Base-by-base conservation (phyloP, 495 filamentous ascomycete species). In the Hypoxylon lienhwacheense region DNA sequence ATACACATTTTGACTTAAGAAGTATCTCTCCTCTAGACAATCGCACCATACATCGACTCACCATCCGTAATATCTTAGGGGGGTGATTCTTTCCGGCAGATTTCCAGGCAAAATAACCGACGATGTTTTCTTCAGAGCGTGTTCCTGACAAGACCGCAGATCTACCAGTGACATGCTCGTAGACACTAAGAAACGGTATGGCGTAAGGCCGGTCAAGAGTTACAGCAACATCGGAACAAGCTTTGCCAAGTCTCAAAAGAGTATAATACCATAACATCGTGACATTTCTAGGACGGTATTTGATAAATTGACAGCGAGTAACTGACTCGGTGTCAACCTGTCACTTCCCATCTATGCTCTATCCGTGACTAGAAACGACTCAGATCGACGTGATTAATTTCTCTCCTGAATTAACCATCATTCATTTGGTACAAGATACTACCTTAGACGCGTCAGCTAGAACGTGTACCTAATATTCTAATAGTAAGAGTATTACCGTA, bases 281-380 rank as follows among this genome's bases (percentile, higher is more conserved):
- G 11, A 21, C 40, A 41, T 29, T 22, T 5, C 34, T 21, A 34
- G 41, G 12, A 10, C 35, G 46, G n/a, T 53, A 33, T 48, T 49
- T 56, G 35, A 35, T 43, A 35, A 36, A 49, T 59, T 80, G 45
- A 77, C 76, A 40, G 61, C 75, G 6, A 74, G 80, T 36, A 72
- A 74, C 19, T 68, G 77, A 26, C 69, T 78, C 60, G 75, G 70
- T 4, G 37, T 81, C 41, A 76, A 59, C 47, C 59, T 1, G 41
- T 41, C 10, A 75, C 70, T 4, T 63, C 70, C 4, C 59, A 71
- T 28, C 67, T 81, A 8, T 54, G 70, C 21, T 77, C 81, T 57
- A 39, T 67, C 5, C 80, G 73, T 48, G 56, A 62, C 22, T 49
- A 61, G 8, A 72, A 72, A 28, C 62, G 44, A 25, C 66, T 81